phyloP scores from a whole-genome alignment of 129 eudicot genomes.

The Flaveria linearis region DNA sequence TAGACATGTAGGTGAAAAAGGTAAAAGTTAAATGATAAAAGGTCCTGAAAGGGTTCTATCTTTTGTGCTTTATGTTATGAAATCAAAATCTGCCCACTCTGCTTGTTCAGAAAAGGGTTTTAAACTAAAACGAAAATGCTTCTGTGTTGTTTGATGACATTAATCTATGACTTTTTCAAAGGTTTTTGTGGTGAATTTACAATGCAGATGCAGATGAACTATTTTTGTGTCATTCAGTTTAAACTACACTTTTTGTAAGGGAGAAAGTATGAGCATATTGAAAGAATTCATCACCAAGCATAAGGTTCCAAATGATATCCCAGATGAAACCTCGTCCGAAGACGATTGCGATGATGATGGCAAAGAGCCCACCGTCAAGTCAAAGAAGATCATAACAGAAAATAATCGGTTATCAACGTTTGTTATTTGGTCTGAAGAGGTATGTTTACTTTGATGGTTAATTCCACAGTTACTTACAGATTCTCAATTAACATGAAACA shows the following conservation, averaged over 20 bases:
- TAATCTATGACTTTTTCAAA: too few relatives aligned
- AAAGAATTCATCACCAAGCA: conserved; percentile 76
- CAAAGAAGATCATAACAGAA: conserved; percentile 51
- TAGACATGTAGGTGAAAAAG: not conserved
- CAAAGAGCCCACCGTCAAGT: conserved; percentile 46
- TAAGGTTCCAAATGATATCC: conserved; percentile 84
- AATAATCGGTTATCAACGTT: not conserved
- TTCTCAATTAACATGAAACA: not conserved
- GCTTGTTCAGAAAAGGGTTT: not conserved
- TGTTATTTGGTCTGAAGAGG: not conserved
- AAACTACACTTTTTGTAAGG: conserved; percentile 63
- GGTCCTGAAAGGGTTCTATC: not conserved
- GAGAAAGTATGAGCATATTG: conserved; percentile 75
- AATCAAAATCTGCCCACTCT: not conserved
- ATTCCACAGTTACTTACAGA: not conserved
- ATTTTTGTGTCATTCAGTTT: conserved; percentile 40
- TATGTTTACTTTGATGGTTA: conserved; percentile 7
- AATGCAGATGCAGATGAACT: conserved; percentile 48
- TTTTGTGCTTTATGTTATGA: not conserved
- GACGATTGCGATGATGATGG: conserved; percentile 48
- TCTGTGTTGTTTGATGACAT: not conserved
- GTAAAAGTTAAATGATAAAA: not conserved
- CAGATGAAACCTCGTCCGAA: conserved; percentile 71
- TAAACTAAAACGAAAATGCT: not conserved
- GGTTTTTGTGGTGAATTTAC: conserved; percentile 13